phyloP scores from a whole-genome alignment of 768 basidiomycete genomes.

The Rhizopogon vulgaris region DNA sequence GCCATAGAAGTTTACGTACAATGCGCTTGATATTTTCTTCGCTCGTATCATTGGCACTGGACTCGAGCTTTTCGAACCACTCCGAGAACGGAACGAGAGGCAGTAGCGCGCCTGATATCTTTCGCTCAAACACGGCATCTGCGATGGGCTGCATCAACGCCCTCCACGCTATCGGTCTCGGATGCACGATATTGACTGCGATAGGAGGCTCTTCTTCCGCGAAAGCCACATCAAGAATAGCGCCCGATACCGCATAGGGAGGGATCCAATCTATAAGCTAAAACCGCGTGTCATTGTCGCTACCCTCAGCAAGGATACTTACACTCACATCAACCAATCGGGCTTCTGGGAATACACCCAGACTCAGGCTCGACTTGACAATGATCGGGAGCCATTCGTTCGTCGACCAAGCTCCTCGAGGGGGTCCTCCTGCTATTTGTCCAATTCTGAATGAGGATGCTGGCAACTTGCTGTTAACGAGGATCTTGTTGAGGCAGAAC shows the following conservation, averaged over 20 bases:
- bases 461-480: too few species aligned
- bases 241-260: slow-evolving; percentile 17
- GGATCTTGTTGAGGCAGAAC: slow-evolving; percentile 21
- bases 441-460: too few species aligned
- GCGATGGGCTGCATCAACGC: slow-evolving; percentile 18
- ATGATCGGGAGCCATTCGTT: slow-evolving; percentile 32
- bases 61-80: too few species aligned
- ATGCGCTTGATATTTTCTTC: too few species aligned
- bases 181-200: slow-evolving; percentile 28
- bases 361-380: slow-evolving; percentile 26
- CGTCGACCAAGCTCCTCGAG: slow-evolving; percentile 21
- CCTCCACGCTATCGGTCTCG: slow-evolving; percentile 23
- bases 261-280: slow-evolving; percentile 27
- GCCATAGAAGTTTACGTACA: too few species aligned
- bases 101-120: too few species aligned
- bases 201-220: slow-evolving; percentile 11
- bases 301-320: neutral
- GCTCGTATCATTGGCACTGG: too few species aligned
- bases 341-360: slow-evolving; percentile 21
- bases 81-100: too few species aligned
- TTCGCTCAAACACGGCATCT: slow-evolving; percentile 4
- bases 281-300: too few species aligned
- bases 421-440: too few species aligned
- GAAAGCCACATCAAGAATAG: slow-evolving; percentile 25
- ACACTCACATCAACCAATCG: slow-evolving; percentile 16